Evolutionary conservation across 169 alveolate species (phyloP).

Genomic region (Plasmodium vinckei): DNA sequence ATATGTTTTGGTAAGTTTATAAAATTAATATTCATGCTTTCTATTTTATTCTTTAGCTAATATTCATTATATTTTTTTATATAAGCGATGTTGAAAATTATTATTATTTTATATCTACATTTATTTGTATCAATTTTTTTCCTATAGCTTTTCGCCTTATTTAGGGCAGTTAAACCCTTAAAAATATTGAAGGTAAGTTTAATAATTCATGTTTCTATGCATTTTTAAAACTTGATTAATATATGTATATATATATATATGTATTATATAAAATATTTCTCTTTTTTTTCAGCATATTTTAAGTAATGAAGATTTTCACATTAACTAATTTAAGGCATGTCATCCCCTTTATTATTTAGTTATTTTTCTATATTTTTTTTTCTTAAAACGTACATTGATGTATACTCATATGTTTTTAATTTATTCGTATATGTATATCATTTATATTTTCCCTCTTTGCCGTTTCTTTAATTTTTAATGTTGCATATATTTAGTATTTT

Average conservation of each 20-base stretch:
- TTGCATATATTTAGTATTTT: not conserved
- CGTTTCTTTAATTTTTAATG: not conserved
- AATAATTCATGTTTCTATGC: not conserved
- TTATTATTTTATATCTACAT: not conserved
- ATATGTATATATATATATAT: not conserved
- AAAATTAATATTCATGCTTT: not conserved
- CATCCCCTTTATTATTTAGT: not conserved
- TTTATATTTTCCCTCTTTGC: not conserved
- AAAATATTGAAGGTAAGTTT: slow-evolving; percentile 38
- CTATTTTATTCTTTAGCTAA: not conserved
- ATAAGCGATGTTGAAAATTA: not conserved
- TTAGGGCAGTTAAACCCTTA: slow-evolving; percentile 59
- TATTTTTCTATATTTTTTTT: not conserved
- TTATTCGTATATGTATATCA: not conserved
- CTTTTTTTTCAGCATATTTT: slow-evolving; percentile 44
- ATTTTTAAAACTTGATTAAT: not conserved
- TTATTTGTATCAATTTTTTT: not conserved
- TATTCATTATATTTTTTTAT: not conserved
- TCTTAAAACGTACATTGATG: not conserved
- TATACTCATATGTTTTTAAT: not conserved
- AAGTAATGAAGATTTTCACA: slow-evolving; percentile 75
- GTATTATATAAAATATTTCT: slow-evolving; percentile 1
- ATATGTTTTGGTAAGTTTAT: slow-evolving; percentile 38
- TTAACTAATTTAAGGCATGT: slow-evolving; percentile 26
- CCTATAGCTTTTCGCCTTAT: slow-evolving; percentile 60